Percentiles rank a stretch among this genome's conserved stretches.
Evolutionary conservation across 2,329 filamentous ascomycete species (phyloP).

Genomic region (Sporothrix brasiliensis): DNA sequence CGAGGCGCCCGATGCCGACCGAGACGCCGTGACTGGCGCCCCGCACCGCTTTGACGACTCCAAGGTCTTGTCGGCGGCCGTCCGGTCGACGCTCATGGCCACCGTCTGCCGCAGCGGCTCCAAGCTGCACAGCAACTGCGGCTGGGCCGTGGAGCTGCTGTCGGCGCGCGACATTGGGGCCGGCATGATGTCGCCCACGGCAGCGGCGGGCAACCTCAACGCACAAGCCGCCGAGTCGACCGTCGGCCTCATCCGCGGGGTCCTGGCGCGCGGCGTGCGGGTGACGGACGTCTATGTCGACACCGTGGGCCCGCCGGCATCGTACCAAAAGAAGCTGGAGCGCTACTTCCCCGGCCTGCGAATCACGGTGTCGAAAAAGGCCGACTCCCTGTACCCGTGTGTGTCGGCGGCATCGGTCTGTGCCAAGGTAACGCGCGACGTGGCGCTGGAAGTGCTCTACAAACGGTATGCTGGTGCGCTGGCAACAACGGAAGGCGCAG

Average conservation of each 20-base stretch:
- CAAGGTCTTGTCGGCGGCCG: slow-evolving; percentile 81
- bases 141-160: slow-evolving; percentile 80
- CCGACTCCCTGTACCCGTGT: slow-evolving; percentile 87
- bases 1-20: slow-evolving; percentile 29
- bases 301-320: slow-evolving; percentile 80
- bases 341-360: slow-evolving; percentile 76
- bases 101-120: slow-evolving; percentile 66
- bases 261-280: slow-evolving; percentile 77
- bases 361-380: slow-evolving; percentile 84
- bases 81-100: slow-evolving; percentile 71
- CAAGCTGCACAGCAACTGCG: slow-evolving; percentile 61
- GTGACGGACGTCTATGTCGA: slow-evolving; percentile 91
- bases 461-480: slow-evolving; percentile 45
- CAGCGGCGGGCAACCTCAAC: slow-evolving; percentile 80
- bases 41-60: slow-evolving; percentile 92
- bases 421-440: slow-evolving; percentile 94
- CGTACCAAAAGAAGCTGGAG: slow-evolving; percentile 84
- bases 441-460: slow-evolving; percentile 80
- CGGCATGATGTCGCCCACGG: slow-evolving; percentile 69
- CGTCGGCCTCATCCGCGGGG: slow-evolving; percentile 74
- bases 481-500: slow-evolving; percentile 39
- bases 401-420: slow-evolving; percentile 93
- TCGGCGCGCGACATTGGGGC: slow-evolving; percentile 82
- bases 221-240: slow-evolving; percentile 95
- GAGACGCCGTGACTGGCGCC: slow-evolving; percentile 40